Conservation (phyloP, 768 basidiomycete genomes). For the Suillus clintonianus region DNA sequence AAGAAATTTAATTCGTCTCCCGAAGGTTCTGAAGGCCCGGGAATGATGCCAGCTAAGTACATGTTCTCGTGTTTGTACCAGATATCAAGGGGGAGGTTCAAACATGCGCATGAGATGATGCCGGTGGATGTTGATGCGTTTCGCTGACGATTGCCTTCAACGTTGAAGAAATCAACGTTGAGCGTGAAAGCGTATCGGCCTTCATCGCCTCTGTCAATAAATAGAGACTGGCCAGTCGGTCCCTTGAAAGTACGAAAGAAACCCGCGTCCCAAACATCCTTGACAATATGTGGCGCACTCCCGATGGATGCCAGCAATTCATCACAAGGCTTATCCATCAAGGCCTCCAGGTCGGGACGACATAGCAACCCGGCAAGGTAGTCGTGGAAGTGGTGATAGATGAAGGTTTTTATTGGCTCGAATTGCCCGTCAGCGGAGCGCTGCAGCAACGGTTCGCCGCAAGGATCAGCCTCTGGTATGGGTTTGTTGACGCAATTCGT, state of each 20-base stretch:
- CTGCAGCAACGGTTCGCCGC: background rate
- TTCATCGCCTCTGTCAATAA: constrained; percentile 16
- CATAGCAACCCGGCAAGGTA: background rate
- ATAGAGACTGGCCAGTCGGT: constrained; percentile 13
- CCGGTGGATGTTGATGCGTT: no score
- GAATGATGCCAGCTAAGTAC: no score
- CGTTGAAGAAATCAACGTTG: constrained; percentile 38
- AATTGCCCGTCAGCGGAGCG: background rate
- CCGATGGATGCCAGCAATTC: background rate
- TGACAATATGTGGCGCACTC: background rate
- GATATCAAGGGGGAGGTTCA: no score
- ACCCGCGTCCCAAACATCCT: background rate
- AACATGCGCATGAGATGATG: no score
- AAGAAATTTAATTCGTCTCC: constrained; percentile 32
- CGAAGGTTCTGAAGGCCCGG: no score
- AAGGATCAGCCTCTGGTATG: background rate
- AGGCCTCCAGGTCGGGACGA: constrained; percentile 3
- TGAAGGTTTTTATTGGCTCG: background rate
- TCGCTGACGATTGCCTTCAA: constrained; percentile 30
- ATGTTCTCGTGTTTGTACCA: no score
- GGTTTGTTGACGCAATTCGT: constrained; percentile 7
- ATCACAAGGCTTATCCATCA: constrained; percentile 13
- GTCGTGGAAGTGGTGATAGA: background rate
- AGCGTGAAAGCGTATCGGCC: constrained; percentile 25
- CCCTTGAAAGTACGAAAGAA: constrained; percentile 3